Evolutionary conservation across 2,329 filamentous ascomycete species (phyloP).

Genomic region (Parasarocladium wereldwijsianum): DNA sequence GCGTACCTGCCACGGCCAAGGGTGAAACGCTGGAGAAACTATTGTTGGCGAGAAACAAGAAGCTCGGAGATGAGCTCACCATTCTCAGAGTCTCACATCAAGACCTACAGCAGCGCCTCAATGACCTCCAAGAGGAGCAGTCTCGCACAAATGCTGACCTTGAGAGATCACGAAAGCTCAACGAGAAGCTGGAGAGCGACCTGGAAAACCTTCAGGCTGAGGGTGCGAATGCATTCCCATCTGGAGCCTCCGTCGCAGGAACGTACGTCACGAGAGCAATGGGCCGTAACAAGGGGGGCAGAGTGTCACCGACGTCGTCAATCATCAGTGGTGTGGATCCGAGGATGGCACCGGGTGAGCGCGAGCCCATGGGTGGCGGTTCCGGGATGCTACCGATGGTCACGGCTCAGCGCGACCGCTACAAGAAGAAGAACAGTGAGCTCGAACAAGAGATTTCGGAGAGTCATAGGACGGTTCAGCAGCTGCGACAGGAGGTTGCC

Average conservation of each 20-base stretch:
- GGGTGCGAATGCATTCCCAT: constrained; percentile 69
- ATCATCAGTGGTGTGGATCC: constrained; percentile 96
- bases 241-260: constrained; percentile 81
- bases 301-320: constrained; percentile 82
- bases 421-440: constrained; percentile 89
- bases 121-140: constrained; percentile 70
- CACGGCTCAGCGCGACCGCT: constrained; percentile 91
- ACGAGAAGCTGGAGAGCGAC: constrained; percentile 83
- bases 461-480: constrained; percentile 65
- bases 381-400: constrained; percentile 95
- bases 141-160: constrained; percentile 73
- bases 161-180: constrained; percentile 70
- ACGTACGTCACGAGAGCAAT: constrained; percentile 69
- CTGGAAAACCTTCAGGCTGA: constrained; percentile 78
- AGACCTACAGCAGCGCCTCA: constrained; percentile 69
- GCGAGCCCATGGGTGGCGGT: constrained; percentile 56
- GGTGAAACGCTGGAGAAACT: constrained; percentile 83
- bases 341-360: constrained; percentile 28
- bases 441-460: constrained; percentile 84
- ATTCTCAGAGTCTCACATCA: constrained; percentile 87
- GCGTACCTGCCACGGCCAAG: constrained; percentile 19
- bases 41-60: constrained; percentile 86
- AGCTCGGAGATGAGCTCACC: constrained; percentile 84
- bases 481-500: constrained; percentile 78
- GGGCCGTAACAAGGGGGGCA: constrained; percentile 46